Evolutionary conservation across 2,329 filamentous ascomycete genomes (phyloP).

Genomic region (Diplodia intermedia): DNA sequence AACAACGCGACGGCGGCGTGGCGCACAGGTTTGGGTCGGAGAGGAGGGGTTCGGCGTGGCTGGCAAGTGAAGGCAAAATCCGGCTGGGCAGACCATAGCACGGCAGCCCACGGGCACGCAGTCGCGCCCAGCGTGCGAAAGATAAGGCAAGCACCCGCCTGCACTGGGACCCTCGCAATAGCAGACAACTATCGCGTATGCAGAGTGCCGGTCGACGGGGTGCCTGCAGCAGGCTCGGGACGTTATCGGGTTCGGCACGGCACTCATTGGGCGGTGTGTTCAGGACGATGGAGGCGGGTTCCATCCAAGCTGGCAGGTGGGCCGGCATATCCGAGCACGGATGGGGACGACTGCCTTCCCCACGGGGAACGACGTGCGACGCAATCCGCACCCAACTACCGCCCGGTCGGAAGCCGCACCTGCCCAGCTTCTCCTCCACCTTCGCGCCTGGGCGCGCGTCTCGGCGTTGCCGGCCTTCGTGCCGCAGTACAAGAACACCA

Average conservation of each 20-base stretch:
- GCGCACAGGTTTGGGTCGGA: background rate
- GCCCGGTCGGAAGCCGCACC: constrained; percentile 15
- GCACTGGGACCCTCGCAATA: background rate
- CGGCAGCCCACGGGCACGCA: background rate
- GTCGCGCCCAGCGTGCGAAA: background rate
- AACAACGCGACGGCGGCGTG: background rate
- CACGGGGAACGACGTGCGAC: background rate
- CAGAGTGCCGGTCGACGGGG: background rate
- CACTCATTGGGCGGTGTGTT: background rate
- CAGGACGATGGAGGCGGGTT: background rate
- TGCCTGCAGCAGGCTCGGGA: background rate
- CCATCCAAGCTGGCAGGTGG: constrained; percentile 6
- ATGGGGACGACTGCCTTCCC: constrained; percentile 11
- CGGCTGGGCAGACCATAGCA: constrained; percentile 6
- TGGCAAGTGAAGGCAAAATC: background rate
- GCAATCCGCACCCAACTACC: constrained; percentile 8
- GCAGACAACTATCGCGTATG: background rate
- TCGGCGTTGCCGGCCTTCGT: background rate
- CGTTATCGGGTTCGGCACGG: background rate
- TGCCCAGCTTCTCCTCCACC: constrained; percentile 7
- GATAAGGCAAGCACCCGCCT: background rate
- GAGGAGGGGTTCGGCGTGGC: background rate
- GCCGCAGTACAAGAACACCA: constrained; percentile 14
- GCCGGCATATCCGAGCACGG: constrained; percentile 23
- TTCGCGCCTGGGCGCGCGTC: constrained; percentile 8